Percentiles rank a stretch among this genome's conserved stretches.
phyloP scores from a whole-genome alignment of 768 basidiomycete species.

The Suillus brevipes region DNA sequence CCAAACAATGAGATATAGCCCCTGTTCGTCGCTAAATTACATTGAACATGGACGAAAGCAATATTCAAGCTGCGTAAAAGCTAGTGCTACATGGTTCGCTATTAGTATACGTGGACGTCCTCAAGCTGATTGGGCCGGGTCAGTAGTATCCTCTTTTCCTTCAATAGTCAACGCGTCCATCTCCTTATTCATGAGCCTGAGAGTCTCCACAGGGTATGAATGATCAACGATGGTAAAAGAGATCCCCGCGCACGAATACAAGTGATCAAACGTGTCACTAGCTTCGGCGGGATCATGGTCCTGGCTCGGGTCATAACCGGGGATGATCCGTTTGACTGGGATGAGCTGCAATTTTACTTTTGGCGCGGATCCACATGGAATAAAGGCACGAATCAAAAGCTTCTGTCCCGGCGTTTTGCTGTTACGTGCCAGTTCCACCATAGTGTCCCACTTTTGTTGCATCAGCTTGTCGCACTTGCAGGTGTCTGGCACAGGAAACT shows the following conservation, averaged over 20 bases:
- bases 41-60: neutral
- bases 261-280: conserved; percentile 24
- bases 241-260: conserved; percentile 25
- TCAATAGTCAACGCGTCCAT: neutral
- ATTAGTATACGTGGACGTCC: neutral
- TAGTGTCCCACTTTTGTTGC: conserved; percentile 25
- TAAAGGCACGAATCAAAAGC: conserved; percentile 30
- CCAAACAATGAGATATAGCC: neutral
- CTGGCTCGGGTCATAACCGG: conserved; percentile 5
- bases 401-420: conserved; percentile 19
- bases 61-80: neutral
- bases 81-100: neutral
- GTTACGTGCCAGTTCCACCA: conserved; percentile 28
- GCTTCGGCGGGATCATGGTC: conserved; percentile 23
- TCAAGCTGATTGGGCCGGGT: neutral
- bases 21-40: conserved; percentile 1
- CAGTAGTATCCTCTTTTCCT: neutral
- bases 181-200: conserved; percentile 17
- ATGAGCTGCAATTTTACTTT: conserved; percentile 29
- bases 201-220: conserved; percentile 23
- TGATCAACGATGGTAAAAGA: conserved; percentile 22
- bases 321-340: conserved; percentile 21
- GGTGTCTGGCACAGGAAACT: conserved; percentile 13
- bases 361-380: conserved; percentile 24
- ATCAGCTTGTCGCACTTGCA: conserved; percentile 26